Evolutionary conservation across 202 grass and related monocot genomes (phyloP).

Genomic region (Panicum virgatum): DNA sequence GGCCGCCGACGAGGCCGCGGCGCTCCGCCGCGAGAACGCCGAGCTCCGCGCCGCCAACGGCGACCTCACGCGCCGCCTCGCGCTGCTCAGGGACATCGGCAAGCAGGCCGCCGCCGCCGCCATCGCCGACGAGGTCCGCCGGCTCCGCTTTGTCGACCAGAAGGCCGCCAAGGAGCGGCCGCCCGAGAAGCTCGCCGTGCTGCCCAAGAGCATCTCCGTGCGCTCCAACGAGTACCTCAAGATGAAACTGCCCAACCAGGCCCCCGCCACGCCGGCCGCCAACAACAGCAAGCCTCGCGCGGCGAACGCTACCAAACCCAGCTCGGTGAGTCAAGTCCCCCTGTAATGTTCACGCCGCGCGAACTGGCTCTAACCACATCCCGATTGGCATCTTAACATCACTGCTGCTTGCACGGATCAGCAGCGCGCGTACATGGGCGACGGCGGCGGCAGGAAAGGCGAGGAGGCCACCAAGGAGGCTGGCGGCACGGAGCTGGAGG

Average conservation of each 20-base stretch:
- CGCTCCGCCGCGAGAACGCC: slow-evolving; percentile 70
- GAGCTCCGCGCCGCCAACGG: slow-evolving; percentile 67
- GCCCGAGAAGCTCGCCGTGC: slow-evolving; percentile 54
- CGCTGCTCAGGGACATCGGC: slow-evolving; percentile 35
- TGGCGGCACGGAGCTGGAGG: slow-evolving; percentile 62
- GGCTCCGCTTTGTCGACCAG: slow-evolving; percentile 38
- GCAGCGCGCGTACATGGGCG: slow-evolving; percentile 39
- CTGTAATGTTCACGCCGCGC: neutral
- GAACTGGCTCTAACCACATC: neutral
- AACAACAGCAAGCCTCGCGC: slow-evolving; percentile 31
- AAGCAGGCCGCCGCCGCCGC: slow-evolving; percentile 50
- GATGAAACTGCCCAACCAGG: slow-evolving; percentile 22
- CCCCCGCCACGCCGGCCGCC: neutral
- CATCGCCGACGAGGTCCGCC: slow-evolving; percentile 63
- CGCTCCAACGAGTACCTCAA: slow-evolving; percentile 61
- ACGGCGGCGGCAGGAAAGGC: slow-evolving; percentile 23
- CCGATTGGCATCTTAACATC: slow-evolving; percentile 12
- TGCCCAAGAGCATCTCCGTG: slow-evolving; percentile 66
- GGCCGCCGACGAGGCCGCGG: slow-evolving; percentile 60
- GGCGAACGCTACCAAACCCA: slow-evolving; percentile 31
- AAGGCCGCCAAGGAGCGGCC: slow-evolving; percentile 23
- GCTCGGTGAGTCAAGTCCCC: slow-evolving; percentile 43
- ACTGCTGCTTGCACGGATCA: neutral
- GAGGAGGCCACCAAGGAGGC: slow-evolving; percentile 25
- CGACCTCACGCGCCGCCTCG: slow-evolving; percentile 64